These are phyloP conservation scores for Rhodotorula toruloides DNA, from an alignment of 768 basidiomycete species.

Conservation along the genomic window DNA sequence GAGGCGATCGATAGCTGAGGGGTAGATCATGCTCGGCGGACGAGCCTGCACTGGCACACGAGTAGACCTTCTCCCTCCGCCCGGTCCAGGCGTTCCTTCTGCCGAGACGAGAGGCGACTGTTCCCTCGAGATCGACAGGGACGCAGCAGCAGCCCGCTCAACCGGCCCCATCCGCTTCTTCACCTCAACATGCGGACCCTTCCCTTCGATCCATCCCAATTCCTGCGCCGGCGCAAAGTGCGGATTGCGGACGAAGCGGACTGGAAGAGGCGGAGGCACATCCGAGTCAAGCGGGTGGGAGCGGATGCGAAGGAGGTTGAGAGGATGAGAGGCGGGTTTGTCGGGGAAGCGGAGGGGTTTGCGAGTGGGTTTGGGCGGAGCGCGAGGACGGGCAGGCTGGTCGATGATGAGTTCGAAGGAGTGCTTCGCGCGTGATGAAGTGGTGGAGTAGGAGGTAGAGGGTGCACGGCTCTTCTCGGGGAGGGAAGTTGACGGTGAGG, in stretches of 20 bases:
- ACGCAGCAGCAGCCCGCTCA: too few species aligned
- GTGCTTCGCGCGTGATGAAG: background rate
- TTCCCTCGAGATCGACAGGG: background rate
- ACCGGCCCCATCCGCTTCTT: too few species aligned
- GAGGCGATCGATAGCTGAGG: background rate
- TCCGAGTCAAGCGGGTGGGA: background rate
- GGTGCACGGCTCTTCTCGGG: too few species aligned
- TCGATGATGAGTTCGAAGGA: background rate
- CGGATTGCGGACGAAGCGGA: background rate
- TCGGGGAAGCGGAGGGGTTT: background rate
- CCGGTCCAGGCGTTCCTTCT: too few species aligned
- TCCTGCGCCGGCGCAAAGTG: background rate
- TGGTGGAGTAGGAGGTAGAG: background rate
- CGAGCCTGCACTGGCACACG: background rate
- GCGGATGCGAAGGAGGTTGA: background rate
- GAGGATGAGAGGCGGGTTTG: background rate
- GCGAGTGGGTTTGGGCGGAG: too few species aligned
- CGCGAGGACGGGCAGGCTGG: background rate
- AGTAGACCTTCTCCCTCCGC: background rate
- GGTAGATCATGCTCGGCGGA: background rate
- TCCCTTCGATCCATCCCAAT: background rate
- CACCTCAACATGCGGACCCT: background rate
- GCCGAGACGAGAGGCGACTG: background rate
- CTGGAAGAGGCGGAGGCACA: background rate
- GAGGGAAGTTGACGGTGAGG: too few species aligned